Percentiles rank a stretch among this genome's conserved stretches.
Conservation (phyloP, 2,329 filamentous ascomycete species). For the Coleophoma crateriformis region DNA sequence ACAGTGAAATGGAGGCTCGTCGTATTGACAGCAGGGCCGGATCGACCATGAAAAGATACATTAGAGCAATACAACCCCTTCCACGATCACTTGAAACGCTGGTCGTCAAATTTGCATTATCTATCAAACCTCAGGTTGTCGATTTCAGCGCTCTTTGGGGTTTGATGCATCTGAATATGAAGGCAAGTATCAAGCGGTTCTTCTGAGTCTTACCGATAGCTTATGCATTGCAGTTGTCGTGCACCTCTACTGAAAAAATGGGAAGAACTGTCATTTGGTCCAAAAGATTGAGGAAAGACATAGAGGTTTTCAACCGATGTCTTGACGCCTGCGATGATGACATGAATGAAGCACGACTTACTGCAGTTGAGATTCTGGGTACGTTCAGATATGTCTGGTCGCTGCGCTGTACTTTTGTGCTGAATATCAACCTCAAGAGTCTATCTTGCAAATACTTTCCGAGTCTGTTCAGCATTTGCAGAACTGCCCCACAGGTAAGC, state of each 20-base stretch:
- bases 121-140: slow-evolving; percentile 3
- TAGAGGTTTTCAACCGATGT: slow-evolving; percentile 12
- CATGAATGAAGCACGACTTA: slow-evolving; percentile 8
- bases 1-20: slow-evolving; percentile 6
- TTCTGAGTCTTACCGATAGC: neutral
- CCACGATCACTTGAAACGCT: slow-evolving; percentile 8
- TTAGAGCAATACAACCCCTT: slow-evolving; percentile 7
- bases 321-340: slow-evolving; percentile 9
- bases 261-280: slow-evolving; percentile 3
- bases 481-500: slow-evolving; percentile 5
- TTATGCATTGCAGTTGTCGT: slow-evolving; percentile 5
- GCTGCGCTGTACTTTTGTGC: neutral
- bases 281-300: slow-evolving; percentile 6
- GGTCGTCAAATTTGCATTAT: slow-evolving; percentile 1
- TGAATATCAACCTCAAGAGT: slow-evolving; percentile 2
- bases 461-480: slow-evolving; percentile 7
- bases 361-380: slow-evolving; percentile 9
- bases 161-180: slow-evolving; percentile 10
- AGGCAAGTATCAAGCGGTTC: slow-evolving; percentile 1
- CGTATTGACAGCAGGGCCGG: slow-evolving; percentile 2
- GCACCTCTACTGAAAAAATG: slow-evolving; percentile 5
- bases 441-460: slow-evolving; percentile 2
- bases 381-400: neutral
- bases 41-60: slow-evolving; percentile 1
- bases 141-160: slow-evolving; percentile 12